phyloP scores from a whole-genome alignment of 148 eudicot genomes.

The Rhododendron ferrugineum region DNA sequence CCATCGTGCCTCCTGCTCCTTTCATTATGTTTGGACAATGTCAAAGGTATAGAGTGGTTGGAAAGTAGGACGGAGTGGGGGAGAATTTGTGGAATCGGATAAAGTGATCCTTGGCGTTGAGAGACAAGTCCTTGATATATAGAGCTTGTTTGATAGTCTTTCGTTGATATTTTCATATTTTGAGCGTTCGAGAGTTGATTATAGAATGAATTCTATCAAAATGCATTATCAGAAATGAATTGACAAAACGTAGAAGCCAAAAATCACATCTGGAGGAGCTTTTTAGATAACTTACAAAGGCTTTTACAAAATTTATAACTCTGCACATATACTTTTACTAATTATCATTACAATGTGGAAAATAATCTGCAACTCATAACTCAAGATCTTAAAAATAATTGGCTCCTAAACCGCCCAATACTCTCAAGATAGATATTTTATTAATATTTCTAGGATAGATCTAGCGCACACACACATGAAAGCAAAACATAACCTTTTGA shows the following conservation, averaged over 20 bases:
- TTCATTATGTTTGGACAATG: background rate
- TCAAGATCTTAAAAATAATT: too few relatives aligned
- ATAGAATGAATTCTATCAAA: too few relatives aligned
- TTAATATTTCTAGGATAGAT: background rate
- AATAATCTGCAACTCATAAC: background rate
- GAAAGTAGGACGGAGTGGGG: too few relatives aligned
- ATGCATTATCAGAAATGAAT: background rate
- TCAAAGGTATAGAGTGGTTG: background rate
- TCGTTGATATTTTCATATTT: too few relatives aligned
- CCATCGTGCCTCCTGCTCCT: background rate
- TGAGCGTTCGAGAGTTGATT: too few relatives aligned
- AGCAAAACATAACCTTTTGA: background rate
- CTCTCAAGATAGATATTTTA: background rate
- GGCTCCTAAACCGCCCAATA: background rate
- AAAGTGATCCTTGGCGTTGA: too few relatives aligned
- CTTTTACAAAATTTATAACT: background rate
- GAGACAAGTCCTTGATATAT: too few relatives aligned
- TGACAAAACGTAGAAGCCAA: background rate
- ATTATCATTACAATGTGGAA: too few relatives aligned
- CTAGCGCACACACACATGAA: background rate
- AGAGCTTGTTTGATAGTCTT: too few relatives aligned
- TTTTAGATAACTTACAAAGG: background rate
- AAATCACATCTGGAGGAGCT: background rate
- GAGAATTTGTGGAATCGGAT: too few relatives aligned
- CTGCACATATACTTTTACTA: background rate